Percentiles rank a stretch among this genome's conserved stretches.
These are phyloP conservation scores for Candida boleticola DNA, from an alignment of 805 yeast genomes.

Conservation along the genomic window DNA sequence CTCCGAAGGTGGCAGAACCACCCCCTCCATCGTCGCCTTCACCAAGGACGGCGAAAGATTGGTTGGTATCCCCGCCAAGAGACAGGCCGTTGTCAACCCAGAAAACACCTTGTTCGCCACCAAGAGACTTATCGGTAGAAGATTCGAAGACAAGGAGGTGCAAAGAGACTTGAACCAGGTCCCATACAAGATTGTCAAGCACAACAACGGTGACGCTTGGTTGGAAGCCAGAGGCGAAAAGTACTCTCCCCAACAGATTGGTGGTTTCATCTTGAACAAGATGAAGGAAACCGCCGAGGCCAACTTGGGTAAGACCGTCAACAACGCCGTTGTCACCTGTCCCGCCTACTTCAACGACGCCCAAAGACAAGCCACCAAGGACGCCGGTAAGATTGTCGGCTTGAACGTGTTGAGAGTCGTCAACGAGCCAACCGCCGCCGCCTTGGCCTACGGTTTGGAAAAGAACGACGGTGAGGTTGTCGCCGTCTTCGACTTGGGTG, in stretches of 20 bases:
- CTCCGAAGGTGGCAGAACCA: slow-evolving; percentile 71
- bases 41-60: slow-evolving; percentile 87
- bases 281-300: slow-evolving; percentile 98
- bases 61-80: slow-evolving; percentile 93
- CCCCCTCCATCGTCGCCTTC: slow-evolving; percentile 95
- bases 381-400: slow-evolving; percentile 97
- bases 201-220: slow-evolving; percentile 95
- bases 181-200: slow-evolving; percentile 88
- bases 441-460: slow-evolving; percentile 92
- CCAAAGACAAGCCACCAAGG: slow-evolving; percentile 92
- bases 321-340: slow-evolving; percentile 88
- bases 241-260: slow-evolving; percentile 94
- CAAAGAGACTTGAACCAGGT: slow-evolving; percentile 85
- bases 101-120: slow-evolving; percentile 93
- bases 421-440: slow-evolving; percentile 92
- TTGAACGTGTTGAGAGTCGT: slow-evolving; percentile 86
- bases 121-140: slow-evolving; percentile 91
- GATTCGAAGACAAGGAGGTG: slow-evolving; percentile 85
- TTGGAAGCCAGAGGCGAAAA: slow-evolving; percentile 82
- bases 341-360: slow-evolving; percentile 91
- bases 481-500: slow-evolving; percentile 97
- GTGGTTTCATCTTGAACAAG: slow-evolving; percentile 89
- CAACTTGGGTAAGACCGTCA: slow-evolving; percentile 80
- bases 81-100: slow-evolving; percentile 94
- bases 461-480: slow-evolving; percentile 75